Conservation (phyloP, 2,329 filamentous ascomycete species). For the Cryphonectria radicalis region DNA sequence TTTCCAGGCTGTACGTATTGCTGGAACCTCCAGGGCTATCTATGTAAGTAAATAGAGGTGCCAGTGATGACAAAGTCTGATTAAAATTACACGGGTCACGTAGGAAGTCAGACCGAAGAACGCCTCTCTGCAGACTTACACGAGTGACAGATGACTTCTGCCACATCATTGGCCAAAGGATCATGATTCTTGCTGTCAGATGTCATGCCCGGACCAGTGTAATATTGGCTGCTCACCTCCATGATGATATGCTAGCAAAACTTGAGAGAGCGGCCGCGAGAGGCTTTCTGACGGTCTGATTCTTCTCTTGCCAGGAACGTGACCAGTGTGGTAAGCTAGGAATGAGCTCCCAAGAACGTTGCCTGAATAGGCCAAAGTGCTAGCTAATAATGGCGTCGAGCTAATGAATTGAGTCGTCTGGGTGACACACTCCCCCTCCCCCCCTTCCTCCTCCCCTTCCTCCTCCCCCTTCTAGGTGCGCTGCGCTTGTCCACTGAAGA, state of each 20-base stretch:
- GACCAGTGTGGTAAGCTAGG: neutral
- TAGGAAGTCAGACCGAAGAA: neutral
- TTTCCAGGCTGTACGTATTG: neutral
- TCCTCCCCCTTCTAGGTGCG: neutral
- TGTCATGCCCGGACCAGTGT: neutral
- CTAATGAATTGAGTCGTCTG: neutral
- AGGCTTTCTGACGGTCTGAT: slow-evolving; percentile 3
- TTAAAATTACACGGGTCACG: neutral
- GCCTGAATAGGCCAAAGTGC: neutral
- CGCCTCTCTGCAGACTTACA: neutral
- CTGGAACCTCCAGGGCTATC: neutral
- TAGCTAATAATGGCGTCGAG: neutral
- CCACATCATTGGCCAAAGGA: neutral
- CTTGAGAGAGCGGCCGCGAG: neutral
- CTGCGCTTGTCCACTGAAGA: neutral
- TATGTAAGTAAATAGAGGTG: neutral
- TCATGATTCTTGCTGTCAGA: neutral
- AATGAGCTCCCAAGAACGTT: neutral
- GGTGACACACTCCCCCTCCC: neutral
- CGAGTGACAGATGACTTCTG: neutral
- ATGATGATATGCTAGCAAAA: neutral
- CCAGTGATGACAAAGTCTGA: neutral
- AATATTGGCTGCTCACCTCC: neutral
- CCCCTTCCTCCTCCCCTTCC: no score
- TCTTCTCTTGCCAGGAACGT: neutral